Base-by-base conservation (phyloP, 2,329 filamentous ascomycete genomes). In the Paecilomyces sp. region DNA sequence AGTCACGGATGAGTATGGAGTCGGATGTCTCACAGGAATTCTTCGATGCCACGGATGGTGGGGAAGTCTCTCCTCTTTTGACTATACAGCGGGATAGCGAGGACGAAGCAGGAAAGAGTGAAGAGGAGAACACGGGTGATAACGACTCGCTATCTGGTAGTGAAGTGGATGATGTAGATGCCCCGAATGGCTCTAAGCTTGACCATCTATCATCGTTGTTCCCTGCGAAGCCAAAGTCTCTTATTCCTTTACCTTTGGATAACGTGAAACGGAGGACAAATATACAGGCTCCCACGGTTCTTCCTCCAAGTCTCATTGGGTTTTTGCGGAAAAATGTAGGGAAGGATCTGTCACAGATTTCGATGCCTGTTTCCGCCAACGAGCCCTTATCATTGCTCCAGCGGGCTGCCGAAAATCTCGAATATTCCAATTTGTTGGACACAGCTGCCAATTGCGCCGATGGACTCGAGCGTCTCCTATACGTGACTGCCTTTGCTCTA, bases 301-400 rank as follows among this genome's bases (percentile, higher is more conserved):
- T 87, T 60, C 94, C 94, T 0, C 94, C 94, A 0, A 96, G 91
- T 72, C 80, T 99, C 57, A 96, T 99, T 65, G 90, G 91, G 0
- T 96, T 97, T 73, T 82, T 97, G 33, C 87, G 94, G 66, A 99
- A 97, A 76, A 99, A 99, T 67, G 94, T 97, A 9, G 94, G 94
- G 70, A 99, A 99, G 75, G 94, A 99, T 74, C 80, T 99, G 55
- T 96, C 91, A 61, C 95, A 92, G 2, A 96, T 99, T 65, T 92
- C 91, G 55, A 97, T 97, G 93, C 94, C 94, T 0, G 94, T 97
- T 0, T 96, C 93, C 3, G 88, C 93, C 25, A 99, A 99, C 74
- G 94, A 99, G 72, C 94, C 94, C 0, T 85, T 88, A 1, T 97
- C 93, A 0, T 78, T 96, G 11, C 81, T 97, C 4, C 94, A 99